Percentiles rank a stretch among this genome's conserved stretches.
These are phyloP conservation scores for Cavenderia fasciculata DNA, from an alignment of 78 protist genomes.

Conservation along the genomic window DNA sequence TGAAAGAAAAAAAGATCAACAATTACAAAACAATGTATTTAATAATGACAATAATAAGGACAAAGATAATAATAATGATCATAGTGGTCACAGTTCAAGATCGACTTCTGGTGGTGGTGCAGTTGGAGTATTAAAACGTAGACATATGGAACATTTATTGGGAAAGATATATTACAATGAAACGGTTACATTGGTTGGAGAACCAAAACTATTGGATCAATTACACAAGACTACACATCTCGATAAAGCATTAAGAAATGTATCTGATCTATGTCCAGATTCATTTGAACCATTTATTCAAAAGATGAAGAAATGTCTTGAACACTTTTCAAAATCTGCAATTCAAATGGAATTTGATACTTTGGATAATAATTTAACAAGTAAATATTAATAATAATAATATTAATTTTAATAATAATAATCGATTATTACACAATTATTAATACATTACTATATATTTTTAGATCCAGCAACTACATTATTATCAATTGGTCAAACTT, in stretches of 20 bases:
- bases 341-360: conserved; percentile 72
- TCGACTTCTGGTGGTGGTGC: neutral
- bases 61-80: too few relatives aligned
- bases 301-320: conserved; percentile 35
- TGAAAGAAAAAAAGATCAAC: neutral
- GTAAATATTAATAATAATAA: conserved; percentile 16
- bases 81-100: neutral
- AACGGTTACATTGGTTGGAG: neutral
- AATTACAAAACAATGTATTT: too few relatives aligned
- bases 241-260: conserved; percentile 33
- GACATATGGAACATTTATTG: conserved; percentile 14
- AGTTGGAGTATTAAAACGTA: neutral
- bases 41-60: too few relatives aligned
- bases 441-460: neutral
- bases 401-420: neutral
- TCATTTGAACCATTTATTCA: conserved; percentile 30
- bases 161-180: conserved; percentile 23
- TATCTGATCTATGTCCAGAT: conserved; percentile 32
- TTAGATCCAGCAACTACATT: conserved; percentile 24
- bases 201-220: conserved; percentile 32
- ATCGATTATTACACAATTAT: neutral
- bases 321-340: conserved; percentile 46
- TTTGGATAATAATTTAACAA: conserved; percentile 18
- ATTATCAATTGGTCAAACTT: conserved; percentile 67
- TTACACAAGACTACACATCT: conserved; percentile 50